Conservation (phyloP, 1,284 basidiomycete species). For the Amylostereum areolatum region DNA sequence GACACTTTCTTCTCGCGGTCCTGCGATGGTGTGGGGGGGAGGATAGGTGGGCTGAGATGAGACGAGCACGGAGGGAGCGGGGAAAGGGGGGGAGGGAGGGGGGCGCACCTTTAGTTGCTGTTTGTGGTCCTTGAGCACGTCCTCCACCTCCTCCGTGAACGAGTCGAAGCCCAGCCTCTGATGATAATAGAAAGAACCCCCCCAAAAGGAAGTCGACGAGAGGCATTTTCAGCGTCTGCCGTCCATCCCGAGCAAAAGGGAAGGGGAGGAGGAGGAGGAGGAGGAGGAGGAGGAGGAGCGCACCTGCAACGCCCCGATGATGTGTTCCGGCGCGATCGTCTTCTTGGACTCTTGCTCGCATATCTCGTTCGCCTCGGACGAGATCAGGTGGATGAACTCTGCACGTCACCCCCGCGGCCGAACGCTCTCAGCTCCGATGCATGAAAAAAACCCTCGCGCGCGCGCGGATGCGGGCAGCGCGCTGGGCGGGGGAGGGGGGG, state of each 20-base stretch:
- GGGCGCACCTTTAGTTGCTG: constrained; percentile 81
- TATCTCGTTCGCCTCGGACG: constrained; percentile 96
- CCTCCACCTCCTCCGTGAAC: constrained; percentile 85
- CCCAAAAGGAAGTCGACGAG: constrained; percentile 2
- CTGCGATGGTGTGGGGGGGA: constrained; percentile 28
- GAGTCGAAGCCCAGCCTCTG: constrained; percentile 87
- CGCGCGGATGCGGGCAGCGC: constrained; percentile 2
- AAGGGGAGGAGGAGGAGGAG: too few species aligned
- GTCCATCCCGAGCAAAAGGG: too few species aligned
- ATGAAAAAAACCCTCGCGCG: constrained; percentile 10
- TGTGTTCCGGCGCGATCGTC: constrained; percentile 98
- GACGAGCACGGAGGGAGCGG: too few species aligned
- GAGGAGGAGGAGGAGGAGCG: constrained; percentile 13
- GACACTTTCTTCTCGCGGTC: constrained; percentile 86
- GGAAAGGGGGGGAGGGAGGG: constrained; percentile 6
- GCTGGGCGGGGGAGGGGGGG: not conserved
- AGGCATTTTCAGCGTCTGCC: not conserved
- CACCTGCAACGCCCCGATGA: constrained; percentile 88
- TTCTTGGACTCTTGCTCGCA: constrained; percentile 99
- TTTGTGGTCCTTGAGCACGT: constrained; percentile 92
- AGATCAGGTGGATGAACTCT: constrained; percentile 99
- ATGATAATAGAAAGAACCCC: not conserved
- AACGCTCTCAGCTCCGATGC: too few species aligned
- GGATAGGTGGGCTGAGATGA: too few species aligned
- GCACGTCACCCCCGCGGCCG: constrained; percentile 1